phyloP scores from a whole-genome alignment of 169 alveolate species.

The Eimeria falciformis region DNA sequence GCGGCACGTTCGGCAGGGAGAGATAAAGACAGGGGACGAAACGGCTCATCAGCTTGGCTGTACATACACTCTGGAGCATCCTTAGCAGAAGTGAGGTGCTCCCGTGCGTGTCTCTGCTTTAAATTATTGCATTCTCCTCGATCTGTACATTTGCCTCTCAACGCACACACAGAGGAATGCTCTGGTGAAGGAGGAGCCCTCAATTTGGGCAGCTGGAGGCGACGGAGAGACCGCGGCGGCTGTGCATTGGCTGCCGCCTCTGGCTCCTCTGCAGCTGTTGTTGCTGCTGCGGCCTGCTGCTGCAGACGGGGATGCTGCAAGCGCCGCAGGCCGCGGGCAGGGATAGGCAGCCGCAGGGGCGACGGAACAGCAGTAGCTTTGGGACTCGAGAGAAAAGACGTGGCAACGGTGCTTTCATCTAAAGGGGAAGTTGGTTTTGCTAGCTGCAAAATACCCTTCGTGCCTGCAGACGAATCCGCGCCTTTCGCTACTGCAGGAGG shows the following conservation, averaged over 20 bases:
- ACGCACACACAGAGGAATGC: not conserved
- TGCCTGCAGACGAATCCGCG: not conserved
- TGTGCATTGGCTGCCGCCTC: not conserved
- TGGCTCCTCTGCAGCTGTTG: not conserved
- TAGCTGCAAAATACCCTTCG: not conserved
- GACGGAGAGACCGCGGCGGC: constrained; percentile 1
- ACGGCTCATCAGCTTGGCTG: not conserved
- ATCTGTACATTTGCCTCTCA: not conserved
- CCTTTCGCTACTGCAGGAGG: not conserved
- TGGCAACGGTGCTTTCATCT: not conserved
- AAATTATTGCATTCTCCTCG: not conserved
- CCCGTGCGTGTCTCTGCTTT: not conserved
- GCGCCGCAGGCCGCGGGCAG: constrained; percentile 48
- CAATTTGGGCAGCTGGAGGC: constrained; percentile 51
- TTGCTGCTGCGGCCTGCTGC: constrained; percentile 8
- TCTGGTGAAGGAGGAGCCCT: not conserved
- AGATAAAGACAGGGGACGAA: not conserved
- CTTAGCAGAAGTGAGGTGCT: not conserved
- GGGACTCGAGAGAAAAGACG: constrained; percentile 24
- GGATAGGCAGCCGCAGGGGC: constrained; percentile 40
- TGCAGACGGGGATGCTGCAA: constrained; percentile 60
- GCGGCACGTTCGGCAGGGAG: not conserved
- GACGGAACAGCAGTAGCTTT: not conserved
- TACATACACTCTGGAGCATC: not conserved
- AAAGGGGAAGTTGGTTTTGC: not conserved